These are phyloP conservation scores for Amaranthus cruentus DNA, from an alignment of 148 eudicot species.

Conservation along the genomic window DNA sequence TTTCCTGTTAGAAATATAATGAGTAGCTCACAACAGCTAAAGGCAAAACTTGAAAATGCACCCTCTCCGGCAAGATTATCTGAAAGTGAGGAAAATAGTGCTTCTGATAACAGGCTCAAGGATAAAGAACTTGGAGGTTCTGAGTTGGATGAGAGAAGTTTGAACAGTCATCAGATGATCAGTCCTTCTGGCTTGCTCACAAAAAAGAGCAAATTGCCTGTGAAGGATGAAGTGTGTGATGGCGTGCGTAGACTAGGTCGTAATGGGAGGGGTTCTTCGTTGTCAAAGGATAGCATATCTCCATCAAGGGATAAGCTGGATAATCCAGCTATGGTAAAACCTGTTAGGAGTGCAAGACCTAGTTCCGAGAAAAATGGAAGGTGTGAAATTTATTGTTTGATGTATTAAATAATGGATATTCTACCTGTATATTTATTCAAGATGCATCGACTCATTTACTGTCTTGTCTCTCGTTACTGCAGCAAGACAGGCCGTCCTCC, in stretches of 20 bases:
- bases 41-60: conserved; percentile 55
- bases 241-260: conserved; percentile 74
- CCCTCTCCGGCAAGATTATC: conserved; percentile 66
- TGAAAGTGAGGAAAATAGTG: conserved; percentile 76
- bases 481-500: conserved; percentile 88
- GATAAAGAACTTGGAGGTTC: conserved; percentile 41
- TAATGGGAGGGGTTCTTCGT: conserved; percentile 66
- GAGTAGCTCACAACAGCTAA: conserved; percentile 46
- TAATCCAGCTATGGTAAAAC: conserved; percentile 47
- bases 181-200: conserved; percentile 35
- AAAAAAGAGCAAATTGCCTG: conserved; percentile 57
- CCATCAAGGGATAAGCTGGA: conserved; percentile 63
- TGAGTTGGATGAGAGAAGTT: conserved; percentile 49
- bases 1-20: conserved; percentile 42
- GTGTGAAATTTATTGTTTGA: conserved; percentile 26
- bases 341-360: conserved; percentile 52
- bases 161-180: conserved; percentile 40
- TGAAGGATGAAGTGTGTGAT: conserved; percentile 59
- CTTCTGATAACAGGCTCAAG: conserved; percentile 49
- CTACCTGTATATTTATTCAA: neutral
- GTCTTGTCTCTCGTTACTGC: conserved; percentile 24
- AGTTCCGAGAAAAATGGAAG: conserved; percentile 84
- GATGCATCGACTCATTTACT: conserved; percentile 7
- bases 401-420: neutral
- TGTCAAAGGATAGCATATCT: conserved; percentile 53